Evolutionary conservation across 2,329 filamentous ascomycete genomes (phyloP).

Genomic region (Claviceps pazoutovae): DNA sequence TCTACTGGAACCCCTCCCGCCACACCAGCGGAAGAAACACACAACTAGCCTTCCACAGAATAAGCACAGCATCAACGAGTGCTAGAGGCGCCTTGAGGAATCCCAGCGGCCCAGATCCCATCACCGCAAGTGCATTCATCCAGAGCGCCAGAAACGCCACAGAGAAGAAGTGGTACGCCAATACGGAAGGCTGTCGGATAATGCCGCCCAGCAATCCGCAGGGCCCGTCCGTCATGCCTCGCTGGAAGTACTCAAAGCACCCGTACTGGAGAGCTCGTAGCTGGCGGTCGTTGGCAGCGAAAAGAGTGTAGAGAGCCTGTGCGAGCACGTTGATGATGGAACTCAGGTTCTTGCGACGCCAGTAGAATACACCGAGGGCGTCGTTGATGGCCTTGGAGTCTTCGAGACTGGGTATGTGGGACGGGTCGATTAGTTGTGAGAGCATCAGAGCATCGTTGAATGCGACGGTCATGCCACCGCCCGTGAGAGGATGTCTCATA

Average conservation of each 20-base stretch:
- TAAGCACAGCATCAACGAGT: conserved; percentile 48
- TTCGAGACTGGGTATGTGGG: conserved; percentile 52
- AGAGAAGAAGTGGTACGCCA: conserved; percentile 88
- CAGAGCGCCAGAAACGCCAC: conserved; percentile 84
- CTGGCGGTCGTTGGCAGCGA: conserved; percentile 68
- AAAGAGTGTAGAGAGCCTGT: conserved; percentile 81
- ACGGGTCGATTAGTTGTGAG: conserved; percentile 56
- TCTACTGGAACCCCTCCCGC: conserved; percentile 37
- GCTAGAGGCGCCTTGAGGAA: conserved; percentile 41
- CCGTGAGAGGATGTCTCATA: conserved; percentile 97
- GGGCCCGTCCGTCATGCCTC: conserved; percentile 62
- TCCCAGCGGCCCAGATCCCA: conserved; percentile 22
- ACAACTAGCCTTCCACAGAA: conserved; percentile 67
- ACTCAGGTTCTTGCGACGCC: conserved; percentile 67
- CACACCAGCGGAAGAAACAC: conserved; percentile 76
- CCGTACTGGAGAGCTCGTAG: conserved; percentile 72
- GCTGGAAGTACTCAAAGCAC: conserved; percentile 86
- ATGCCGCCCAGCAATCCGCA: conserved; percentile 71
- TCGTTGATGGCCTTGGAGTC: conserved; percentile 51
- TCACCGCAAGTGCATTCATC: conserved; percentile 32
- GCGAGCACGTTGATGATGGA: conserved; percentile 96
- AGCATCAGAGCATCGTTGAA: conserved; percentile 83
- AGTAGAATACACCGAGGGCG: conserved; percentile 69
- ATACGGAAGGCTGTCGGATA: conserved; percentile 58
- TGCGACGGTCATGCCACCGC: conserved; percentile 95